Percentiles rank a stretch among this genome's conserved stretches.
phyloP scores from a whole-genome alignment of 1,284 basidiomycete species.

The Pseudozyma hubeiensis region DNA sequence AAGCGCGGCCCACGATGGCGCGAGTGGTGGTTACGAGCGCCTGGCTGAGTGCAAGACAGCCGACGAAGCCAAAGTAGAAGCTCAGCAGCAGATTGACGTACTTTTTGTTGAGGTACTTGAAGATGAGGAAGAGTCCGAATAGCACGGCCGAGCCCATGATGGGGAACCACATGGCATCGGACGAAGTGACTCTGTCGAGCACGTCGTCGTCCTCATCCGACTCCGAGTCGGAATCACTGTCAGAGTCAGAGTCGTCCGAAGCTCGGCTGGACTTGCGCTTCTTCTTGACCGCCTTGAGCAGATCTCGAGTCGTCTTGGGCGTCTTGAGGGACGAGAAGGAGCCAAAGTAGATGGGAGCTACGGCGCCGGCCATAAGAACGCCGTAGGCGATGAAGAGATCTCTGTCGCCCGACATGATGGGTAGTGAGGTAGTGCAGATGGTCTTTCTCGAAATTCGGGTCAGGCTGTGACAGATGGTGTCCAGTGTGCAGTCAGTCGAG shows the following conservation, averaged over 20 bases:
- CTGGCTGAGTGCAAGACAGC: conserved; percentile 56
- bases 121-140: conserved; percentile 60
- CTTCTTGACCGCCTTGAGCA: conserved; percentile 47
- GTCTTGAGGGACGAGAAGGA: conserved; percentile 61
- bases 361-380: conserved; percentile 54
- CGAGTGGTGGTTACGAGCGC: conserved; percentile 37
- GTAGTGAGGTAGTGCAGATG: not conserved
- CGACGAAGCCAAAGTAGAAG: conserved; percentile 65
- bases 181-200: conserved; percentile 58
- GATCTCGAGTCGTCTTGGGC: conserved; percentile 54
- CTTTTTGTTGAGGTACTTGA: conserved; percentile 65
- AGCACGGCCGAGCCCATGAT: conserved; percentile 64
- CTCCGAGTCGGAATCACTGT: conserved; percentile 37
- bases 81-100: conserved; percentile 62
- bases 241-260: conserved; percentile 25
- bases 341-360: conserved; percentile 62
- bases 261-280: conserved; percentile 16
- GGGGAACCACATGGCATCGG: conserved; percentile 65
- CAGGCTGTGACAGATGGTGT: too few species aligned
- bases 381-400: conserved; percentile 60
- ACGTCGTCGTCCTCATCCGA: conserved; percentile 52
- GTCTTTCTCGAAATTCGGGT: too few species aligned
- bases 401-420: conserved; percentile 37
- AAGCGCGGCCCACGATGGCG: conserved; percentile 24
- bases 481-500: too few species aligned